Evolutionary conservation across 1,284 basidiomycete genomes (phyloP).

Genomic region (Inonotus hispidus): DNA sequence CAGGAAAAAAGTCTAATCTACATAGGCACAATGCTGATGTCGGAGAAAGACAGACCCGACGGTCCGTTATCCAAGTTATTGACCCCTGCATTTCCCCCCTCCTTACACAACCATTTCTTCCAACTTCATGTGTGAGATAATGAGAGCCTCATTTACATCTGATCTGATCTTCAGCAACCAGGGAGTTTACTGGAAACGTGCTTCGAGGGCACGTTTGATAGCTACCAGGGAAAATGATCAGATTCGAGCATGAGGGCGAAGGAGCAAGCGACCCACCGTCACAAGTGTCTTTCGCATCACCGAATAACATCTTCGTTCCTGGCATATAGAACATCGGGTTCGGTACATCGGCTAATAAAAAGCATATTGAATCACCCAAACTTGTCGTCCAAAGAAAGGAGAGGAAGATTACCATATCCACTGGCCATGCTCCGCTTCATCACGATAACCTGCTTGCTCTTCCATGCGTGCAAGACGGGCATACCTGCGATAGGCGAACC

Average conservation of each 20-base stretch:
- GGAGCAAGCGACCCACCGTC: slow-evolving; percentile 48
- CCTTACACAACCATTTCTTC: background rate
- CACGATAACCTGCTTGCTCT: slow-evolving; percentile 84
- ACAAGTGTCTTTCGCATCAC: slow-evolving; percentile 82
- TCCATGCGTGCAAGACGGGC: slow-evolving; percentile 86
- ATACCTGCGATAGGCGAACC: slow-evolving; percentile 84
- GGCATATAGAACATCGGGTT: slow-evolving; percentile 90
- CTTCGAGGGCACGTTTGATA: slow-evolving; percentile 6
- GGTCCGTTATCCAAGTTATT: background rate
- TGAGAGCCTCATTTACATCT: too few species aligned
- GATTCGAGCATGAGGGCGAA: background rate
- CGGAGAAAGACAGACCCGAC: background rate
- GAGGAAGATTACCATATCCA: slow-evolving; percentile 56
- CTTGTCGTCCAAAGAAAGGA: background rate
- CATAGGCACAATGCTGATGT: background rate
- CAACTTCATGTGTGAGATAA: too few species aligned
- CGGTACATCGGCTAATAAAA: slow-evolving; percentile 76
- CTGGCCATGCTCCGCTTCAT: slow-evolving; percentile 87
- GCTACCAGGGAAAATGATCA: background rate
- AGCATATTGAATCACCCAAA: background rate
- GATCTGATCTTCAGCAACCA: too few species aligned
- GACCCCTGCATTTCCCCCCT: background rate
- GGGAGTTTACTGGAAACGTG: background rate
- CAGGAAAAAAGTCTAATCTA: background rate
- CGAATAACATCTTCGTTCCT: slow-evolving; percentile 83